A percentile compares a stretch with the other conserved stretches of the same genome.
These are phyloP conservation scores for Cercospora brassicicola DNA, from an alignment of 2,329 filamentous ascomycete genomes.

Conservation along the genomic window DNA sequence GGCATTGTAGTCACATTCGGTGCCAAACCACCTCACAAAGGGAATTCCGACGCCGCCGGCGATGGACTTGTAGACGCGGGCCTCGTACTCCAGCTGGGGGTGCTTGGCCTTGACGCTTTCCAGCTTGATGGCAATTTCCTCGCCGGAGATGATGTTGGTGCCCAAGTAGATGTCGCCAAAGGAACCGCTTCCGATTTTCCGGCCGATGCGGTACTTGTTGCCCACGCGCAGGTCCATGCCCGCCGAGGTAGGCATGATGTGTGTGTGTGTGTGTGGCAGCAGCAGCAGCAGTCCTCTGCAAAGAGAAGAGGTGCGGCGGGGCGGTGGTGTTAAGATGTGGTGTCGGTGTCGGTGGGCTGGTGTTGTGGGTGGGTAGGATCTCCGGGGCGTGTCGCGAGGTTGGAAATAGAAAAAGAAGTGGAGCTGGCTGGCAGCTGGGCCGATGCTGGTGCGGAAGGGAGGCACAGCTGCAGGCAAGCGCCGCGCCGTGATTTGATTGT, in stretches of 20 bases:
- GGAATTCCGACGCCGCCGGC: conserved; percentile 97
- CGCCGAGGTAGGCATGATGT: neutral
- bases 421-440: neutral
- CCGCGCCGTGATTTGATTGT: neutral
- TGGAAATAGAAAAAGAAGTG: neutral
- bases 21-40: conserved; percentile 99
- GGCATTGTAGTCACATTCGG: conserved; percentile 99
- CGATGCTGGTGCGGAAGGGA: neutral
- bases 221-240: conserved; percentile 87
- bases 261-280: neutral
- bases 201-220: conserved; percentile 99
- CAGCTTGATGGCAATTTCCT: conserved; percentile 99
- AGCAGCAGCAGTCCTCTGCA: neutral
- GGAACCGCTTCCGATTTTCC: conserved; percentile 95
- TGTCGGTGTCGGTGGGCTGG: neutral
- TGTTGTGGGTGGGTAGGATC: neutral
- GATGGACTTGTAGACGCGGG: conserved; percentile 84
- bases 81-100: conserved; percentile 97
- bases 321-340: neutral
- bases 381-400: neutral
- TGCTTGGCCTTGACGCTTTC: conserved; percentile 99
- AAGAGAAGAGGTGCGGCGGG: neutral
- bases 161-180: conserved; percentile 98
- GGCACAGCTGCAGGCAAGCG: neutral
- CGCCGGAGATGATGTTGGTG: conserved; percentile 98